Conservation (phyloP, 208 protist species). For the Wallacemonas collosoma region DNA sequence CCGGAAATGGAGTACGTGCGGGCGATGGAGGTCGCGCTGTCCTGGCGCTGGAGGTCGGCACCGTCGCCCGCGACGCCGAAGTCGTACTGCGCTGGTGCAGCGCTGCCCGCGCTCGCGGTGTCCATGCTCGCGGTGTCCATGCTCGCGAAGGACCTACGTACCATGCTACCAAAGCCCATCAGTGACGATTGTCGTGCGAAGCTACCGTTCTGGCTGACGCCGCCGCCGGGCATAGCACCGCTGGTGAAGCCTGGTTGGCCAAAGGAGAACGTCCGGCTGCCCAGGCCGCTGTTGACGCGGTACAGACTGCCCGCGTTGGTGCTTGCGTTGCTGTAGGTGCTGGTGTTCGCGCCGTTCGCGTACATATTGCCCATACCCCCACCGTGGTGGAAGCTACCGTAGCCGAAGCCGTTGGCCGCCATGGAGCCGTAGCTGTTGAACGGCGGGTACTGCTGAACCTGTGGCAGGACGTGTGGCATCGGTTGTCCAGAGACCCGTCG, state of each 20-base stretch:
- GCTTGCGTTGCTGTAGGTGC: constrained; percentile 22
- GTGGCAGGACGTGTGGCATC: background rate
- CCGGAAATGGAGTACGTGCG: constrained; percentile 44
- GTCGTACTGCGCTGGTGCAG: background rate
- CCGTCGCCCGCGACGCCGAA: background rate
- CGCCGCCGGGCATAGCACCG: background rate
- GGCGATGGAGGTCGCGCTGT: constrained; percentile 34
- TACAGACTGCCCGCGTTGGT: constrained; percentile 30
- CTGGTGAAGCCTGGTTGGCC: constrained; percentile 19
- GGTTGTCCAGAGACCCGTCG: background rate
- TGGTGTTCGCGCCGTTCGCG: background rate
- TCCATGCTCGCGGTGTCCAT: constrained; percentile 16
- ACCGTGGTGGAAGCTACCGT: constrained; percentile 3
- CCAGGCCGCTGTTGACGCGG: constrained; percentile 37
- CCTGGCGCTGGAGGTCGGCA: constrained; percentile 27
- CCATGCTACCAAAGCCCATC: constrained; percentile 27
- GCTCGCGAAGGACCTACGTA: constrained; percentile 29
- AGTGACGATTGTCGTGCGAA: constrained; percentile 5
- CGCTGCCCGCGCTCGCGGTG: background rate
- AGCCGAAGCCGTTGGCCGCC: constrained; percentile 14
- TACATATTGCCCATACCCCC: constrained; percentile 10
- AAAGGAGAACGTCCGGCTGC: constrained; percentile 14
- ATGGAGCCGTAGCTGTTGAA: constrained; percentile 11
- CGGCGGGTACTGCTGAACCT: constrained; percentile 12
- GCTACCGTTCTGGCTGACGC: constrained; percentile 5